Evolutionary conservation across 2,329 filamentous ascomycete genomes (phyloP), one percentile per base, ranked within the genome.

Genomic region (Pseudocercospora crystallina): DNA sequence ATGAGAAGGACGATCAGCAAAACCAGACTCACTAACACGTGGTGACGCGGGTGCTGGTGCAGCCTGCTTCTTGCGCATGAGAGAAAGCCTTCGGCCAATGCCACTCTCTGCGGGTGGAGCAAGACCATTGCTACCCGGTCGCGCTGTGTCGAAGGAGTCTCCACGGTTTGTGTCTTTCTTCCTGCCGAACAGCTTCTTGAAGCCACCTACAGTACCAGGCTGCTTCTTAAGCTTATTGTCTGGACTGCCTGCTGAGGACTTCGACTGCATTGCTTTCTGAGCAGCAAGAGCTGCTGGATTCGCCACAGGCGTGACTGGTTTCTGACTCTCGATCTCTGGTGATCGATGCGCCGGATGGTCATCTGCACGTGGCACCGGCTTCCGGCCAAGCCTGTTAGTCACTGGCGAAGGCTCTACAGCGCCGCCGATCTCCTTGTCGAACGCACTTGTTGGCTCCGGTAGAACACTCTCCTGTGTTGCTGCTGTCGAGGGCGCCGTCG

Each of bases 121-220:
- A n/a, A 65, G 57, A n/a, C 61, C 53, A 34, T 59, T 52, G 49
- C 53, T 57, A 26, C 47, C 39, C 20, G 51, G 49, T 12, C 79
- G 7, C 77, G 78, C 15, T 79, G 62, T 69, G 80, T 86, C 32
- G 78, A 84, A 51, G 7, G 62, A 65, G 26, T 58, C 54, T 11
- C 47, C 49, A 8, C 63, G 58, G 26, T 57, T 71, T 75, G 53
- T 61, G 62, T 83, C 84, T 71, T 82, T 86, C 60, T 75, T 76
- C 59, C 82, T 80, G 40, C 78, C 77, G 62, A 88, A 87, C 36
- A 88, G 73, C 69, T 85, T 86, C 56, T 80, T 80, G 60, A 88
- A 77, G 12, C 82, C 64, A 41, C 58, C 59, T 33, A 74, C 73
- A 35, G 65, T 60, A 8, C 63, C 67, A 60, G 71, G 70, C 40